Conservation (phyloP, 2,329 filamentous ascomycete species). For the Tolypocladium amazonense region DNA sequence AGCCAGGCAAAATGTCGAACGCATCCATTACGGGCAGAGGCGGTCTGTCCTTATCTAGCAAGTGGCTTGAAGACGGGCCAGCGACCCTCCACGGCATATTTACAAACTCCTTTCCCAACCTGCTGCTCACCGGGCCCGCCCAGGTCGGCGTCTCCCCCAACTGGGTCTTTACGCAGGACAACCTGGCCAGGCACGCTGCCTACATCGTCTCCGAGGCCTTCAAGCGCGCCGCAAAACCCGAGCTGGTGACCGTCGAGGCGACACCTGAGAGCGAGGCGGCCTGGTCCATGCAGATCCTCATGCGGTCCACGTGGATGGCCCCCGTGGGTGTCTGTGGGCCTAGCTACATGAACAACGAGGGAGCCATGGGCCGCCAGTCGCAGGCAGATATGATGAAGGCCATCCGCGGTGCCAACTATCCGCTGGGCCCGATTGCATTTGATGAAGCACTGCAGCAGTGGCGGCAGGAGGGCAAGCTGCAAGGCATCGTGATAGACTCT, state of each 20-base stretch:
- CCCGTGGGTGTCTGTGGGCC: slow-evolving; percentile 40
- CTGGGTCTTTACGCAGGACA: slow-evolving; percentile 23
- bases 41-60: slow-evolving; percentile 31
- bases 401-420: slow-evolving; percentile 15
- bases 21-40: slow-evolving; percentile 28
- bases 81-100: slow-evolving; percentile 41
- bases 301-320: slow-evolving; percentile 26
- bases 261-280: slow-evolving; percentile 32
- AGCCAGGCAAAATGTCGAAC: slow-evolving; percentile 8
- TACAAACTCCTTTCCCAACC: slow-evolving; percentile 41
- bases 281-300: slow-evolving; percentile 31
- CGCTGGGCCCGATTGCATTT: slow-evolving; percentile 13
- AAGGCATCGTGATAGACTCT: slow-evolving; percentile 5
- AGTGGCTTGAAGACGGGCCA: slow-evolving; percentile 29
- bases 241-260: slow-evolving; percentile 27
- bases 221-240: slow-evolving; percentile 6
- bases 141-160: slow-evolving; percentile 31
- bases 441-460: slow-evolving; percentile 14
- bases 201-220: slow-evolving; percentile 20
- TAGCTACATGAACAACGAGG: slow-evolving; percentile 39
- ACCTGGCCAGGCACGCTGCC: slow-evolving; percentile 28
- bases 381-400: slow-evolving; percentile 20
- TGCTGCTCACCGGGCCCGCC: slow-evolving; percentile 34
- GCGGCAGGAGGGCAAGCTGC: slow-evolving; percentile 18
- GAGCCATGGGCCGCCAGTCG: slow-evolving; percentile 11